Percentiles rank a stretch among this genome's conserved stretches.
Conservation (phyloP, 352 stramenopile species). For the Globisporangium acanthophoron region DNA sequence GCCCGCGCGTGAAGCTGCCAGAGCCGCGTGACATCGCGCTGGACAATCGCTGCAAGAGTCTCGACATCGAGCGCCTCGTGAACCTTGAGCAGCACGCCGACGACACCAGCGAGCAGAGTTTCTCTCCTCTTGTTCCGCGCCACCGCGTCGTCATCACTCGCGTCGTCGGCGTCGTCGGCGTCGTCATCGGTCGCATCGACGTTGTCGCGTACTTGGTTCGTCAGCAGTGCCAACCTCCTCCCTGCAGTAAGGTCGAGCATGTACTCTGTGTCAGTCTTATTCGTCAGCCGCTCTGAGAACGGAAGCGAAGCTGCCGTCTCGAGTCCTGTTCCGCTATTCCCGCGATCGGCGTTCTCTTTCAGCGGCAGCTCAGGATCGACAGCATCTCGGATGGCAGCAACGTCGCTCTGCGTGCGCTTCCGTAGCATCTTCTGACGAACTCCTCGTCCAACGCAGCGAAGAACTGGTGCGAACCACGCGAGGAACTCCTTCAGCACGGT, state of each 20-base stretch:
- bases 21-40: slow-evolving; percentile 5
- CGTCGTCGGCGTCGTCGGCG: not conserved
- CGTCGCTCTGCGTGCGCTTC: not conserved
- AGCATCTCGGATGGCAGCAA: too few relatives aligned
- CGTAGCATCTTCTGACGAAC: slow-evolving; percentile 4
- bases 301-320: not conserved
- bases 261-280: not conserved
- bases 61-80: slow-evolving; percentile 2
- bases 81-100: slow-evolving; percentile 4
- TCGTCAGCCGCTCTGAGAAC: not conserved
- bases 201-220: not conserved
- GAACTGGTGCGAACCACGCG: slow-evolving; percentile 2
- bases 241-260: not conserved
- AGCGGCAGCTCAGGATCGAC: not conserved
- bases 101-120: not conserved
- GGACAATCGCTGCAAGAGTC: slow-evolving; percentile 1
- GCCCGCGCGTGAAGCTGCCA: slow-evolving; percentile 1
- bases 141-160: not conserved
- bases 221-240: not conserved
- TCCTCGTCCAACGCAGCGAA: slow-evolving; percentile 1
- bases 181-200: not conserved
- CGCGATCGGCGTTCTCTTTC: not conserved
- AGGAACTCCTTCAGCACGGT: slow-evolving; percentile 4
- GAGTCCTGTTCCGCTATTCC: not conserved
- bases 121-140: not conserved